Evolutionary conservation across 192 early-diverging fungal genomes (phyloP).

Genomic region (Geranomyces variabilis): DNA sequence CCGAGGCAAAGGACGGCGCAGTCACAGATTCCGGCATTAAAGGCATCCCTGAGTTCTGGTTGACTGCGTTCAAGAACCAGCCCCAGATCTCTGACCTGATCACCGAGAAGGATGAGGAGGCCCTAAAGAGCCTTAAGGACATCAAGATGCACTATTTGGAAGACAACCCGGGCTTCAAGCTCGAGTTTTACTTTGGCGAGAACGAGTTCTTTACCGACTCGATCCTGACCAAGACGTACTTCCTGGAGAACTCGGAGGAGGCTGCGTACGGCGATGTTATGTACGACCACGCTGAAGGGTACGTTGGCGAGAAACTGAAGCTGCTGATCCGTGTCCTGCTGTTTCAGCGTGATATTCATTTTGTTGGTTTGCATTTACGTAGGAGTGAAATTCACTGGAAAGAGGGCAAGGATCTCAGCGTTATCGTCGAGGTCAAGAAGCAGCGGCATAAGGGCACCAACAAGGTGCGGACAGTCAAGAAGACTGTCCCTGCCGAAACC

Average conservation of each 20-base stretch:
- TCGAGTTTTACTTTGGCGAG: constrained; percentile 88
- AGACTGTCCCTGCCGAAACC: constrained; percentile 91
- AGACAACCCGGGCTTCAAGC: constrained; percentile 89
- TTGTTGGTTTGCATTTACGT: not conserved
- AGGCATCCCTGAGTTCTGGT: constrained; percentile 97
- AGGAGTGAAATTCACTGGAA: constrained; percentile 91
- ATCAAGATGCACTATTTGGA: constrained; percentile 81
- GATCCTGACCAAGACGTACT: constrained; percentile 91
- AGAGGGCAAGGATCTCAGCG: constrained; percentile 92
- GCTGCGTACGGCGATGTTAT: constrained; percentile 81
- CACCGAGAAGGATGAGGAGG: constrained; percentile 88
- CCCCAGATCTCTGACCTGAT: constrained; percentile 79
- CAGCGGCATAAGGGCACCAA: constrained; percentile 99
- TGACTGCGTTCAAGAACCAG: constrained; percentile 89
- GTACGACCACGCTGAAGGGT: constrained; percentile 90
- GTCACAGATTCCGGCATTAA: not conserved
- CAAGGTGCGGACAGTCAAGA: constrained; percentile 97
- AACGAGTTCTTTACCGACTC: constrained; percentile 92
- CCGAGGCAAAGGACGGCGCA: constrained; percentile 14
- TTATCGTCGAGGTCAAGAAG: constrained; percentile 95
- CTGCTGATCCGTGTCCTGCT: no score
- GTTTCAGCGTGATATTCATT: no score
- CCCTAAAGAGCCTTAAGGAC: constrained; percentile 86
- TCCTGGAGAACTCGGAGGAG: constrained; percentile 71
- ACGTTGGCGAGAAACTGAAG: not conserved